Evolutionary conservation across 441 rosid genomes (phyloP).

Genomic region (Jatropha multifida): DNA sequence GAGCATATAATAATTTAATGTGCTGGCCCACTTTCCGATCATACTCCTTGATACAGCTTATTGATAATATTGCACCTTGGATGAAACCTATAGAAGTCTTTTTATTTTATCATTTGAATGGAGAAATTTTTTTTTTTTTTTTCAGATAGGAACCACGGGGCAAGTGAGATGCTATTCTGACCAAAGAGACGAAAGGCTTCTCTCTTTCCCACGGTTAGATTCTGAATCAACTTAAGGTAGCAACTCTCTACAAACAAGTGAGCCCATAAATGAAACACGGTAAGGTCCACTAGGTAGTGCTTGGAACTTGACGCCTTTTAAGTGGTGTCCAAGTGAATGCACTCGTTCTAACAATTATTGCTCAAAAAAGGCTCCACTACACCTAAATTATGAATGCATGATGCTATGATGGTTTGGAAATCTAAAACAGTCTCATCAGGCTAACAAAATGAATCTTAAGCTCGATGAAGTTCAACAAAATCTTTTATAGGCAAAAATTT

Average conservation of each 20-base stretch:
- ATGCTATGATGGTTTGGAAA: background rate
- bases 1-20: background rate
- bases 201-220: background rate
- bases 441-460: background rate
- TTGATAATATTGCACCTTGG: background rate
- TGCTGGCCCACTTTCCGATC: background rate
- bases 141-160: background rate
- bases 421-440: background rate
- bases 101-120: background rate
- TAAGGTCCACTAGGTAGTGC: background rate
- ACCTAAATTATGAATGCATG: background rate
- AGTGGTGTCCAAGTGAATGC: background rate
- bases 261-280: background rate
- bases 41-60: background rate
- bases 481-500: background rate
- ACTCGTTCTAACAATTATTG: background rate
- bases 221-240: background rate
- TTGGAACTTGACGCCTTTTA: background rate
- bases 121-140: background rate
- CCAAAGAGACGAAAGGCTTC: background rate
- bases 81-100: background rate
- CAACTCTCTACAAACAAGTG: background rate
- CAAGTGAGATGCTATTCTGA: background rate
- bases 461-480: background rate
- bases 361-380: background rate